A percentile compares a stretch with the other conserved stretches of the same genome.
These are phyloP conservation scores for Kodamaea kakaduensis DNA, from an alignment of 805 yeast species.

Conservation along the genomic window DNA sequence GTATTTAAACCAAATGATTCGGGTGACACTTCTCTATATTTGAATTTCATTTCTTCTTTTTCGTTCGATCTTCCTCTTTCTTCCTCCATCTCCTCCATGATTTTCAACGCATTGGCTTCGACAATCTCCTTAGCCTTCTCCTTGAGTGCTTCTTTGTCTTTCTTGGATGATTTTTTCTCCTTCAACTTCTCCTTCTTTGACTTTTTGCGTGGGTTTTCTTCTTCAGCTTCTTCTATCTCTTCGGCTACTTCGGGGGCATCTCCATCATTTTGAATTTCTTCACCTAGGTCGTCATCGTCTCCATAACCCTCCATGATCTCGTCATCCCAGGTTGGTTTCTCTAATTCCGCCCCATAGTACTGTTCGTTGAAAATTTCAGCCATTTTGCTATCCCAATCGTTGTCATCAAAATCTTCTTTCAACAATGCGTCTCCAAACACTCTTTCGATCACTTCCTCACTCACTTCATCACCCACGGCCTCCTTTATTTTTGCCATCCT, in stretches of 20 bases:
- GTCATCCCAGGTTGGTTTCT: constrained; percentile 65
- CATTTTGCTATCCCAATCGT: constrained; percentile 88
- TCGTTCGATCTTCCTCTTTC: constrained; percentile 52
- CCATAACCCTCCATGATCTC: constrained; percentile 21
- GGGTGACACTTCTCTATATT: constrained; percentile 92
- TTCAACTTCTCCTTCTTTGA: constrained; percentile 53
- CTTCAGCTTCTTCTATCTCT: constrained; percentile 16
- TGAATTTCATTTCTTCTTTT: constrained; percentile 55
- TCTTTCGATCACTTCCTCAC: constrained; percentile 54
- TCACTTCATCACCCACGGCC: constrained; percentile 63
- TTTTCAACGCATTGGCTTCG: constrained; percentile 62
- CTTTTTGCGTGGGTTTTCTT: constrained; percentile 32
- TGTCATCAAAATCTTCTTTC: constrained; percentile 83
- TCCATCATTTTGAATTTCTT: constrained; percentile 12
- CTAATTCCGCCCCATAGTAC: constrained; percentile 52
- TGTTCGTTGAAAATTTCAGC: constrained; percentile 82
- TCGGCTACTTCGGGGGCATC: constrained; percentile 14
- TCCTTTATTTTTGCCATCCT: constrained; percentile 60
- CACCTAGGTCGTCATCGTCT: constrained; percentile 13
- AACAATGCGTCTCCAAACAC: constrained; percentile 74
- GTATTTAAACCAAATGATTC: constrained; percentile 84
- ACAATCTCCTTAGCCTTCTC: constrained; percentile 74
- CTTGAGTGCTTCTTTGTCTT: constrained; percentile 56
- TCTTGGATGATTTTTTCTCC: constrained; percentile 55
- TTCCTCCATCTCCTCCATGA: constrained; percentile 62